Conservation (phyloP, 1,284 basidiomycete genomes). For the Phellinidium pouzarii region DNA sequence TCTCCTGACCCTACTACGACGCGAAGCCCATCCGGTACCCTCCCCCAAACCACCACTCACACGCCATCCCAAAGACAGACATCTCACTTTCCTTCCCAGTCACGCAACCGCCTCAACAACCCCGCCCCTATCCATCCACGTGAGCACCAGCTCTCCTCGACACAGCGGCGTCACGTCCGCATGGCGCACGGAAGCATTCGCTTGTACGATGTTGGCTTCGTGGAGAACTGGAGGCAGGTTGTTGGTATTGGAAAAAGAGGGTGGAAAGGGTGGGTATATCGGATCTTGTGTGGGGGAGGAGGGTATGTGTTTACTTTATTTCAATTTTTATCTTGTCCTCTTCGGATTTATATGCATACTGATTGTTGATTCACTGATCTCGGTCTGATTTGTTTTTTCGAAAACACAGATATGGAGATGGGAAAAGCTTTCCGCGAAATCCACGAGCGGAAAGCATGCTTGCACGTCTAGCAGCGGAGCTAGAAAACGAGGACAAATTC, state of each 20-base stretch:
- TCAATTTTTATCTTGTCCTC: too few relatives aligned
- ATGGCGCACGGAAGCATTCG: slow-evolving; percentile 60
- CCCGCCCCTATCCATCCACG: slow-evolving; percentile 34
- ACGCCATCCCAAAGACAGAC: background rate
- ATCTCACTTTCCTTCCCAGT: background rate
- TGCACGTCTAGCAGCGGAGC: slow-evolving; percentile 48
- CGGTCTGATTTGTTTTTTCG: slow-evolving; percentile 3
- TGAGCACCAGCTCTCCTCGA: slow-evolving; percentile 70
- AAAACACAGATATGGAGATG: slow-evolving; percentile 59
- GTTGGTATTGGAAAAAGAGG: slow-evolving; percentile 46
- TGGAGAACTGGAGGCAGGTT: slow-evolving; percentile 61
- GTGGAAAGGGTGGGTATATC: slow-evolving; percentile 39
- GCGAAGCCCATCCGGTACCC: background rate
- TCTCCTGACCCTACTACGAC: too few relatives aligned
- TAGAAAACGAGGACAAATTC: slow-evolving; percentile 47
- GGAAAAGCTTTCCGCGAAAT: slow-evolving; percentile 58
- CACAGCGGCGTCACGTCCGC: slow-evolving; percentile 62
- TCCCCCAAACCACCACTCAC: background rate
- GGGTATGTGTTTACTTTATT: slow-evolving; percentile 37
- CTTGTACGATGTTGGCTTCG: slow-evolving; percentile 74
- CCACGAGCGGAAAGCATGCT: slow-evolving; percentile 59
- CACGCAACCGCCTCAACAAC: background rate
- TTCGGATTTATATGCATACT: too few relatives aligned
- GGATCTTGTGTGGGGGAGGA: slow-evolving; percentile 52
- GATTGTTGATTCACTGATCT: too few relatives aligned